Evolutionary conservation across 371 early-diverging fungal genomes (phyloP).

Genomic region (Apophysomyces ossiformis): DNA sequence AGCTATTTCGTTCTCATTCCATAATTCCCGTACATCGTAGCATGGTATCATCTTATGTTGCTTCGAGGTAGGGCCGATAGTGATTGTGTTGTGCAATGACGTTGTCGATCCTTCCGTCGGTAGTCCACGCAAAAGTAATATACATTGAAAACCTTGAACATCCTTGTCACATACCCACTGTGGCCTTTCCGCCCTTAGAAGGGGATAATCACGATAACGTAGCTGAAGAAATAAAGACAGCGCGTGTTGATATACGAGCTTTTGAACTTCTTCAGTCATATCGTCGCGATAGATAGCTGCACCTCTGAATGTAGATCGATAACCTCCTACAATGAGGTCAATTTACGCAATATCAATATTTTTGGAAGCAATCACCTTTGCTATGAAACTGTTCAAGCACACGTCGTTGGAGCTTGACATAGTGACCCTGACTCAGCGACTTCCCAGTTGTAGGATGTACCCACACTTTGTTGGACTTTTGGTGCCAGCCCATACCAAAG

Average conservation of each 20-base stretch:
- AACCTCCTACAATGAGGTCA: background rate
- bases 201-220: background rate
- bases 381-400: background rate
- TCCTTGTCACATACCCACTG: background rate
- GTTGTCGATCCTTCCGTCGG: background rate
- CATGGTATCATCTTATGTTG: constrained; percentile 5
- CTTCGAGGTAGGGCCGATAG: background rate
- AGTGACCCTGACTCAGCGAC: background rate
- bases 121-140: background rate
- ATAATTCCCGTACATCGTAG: constrained; percentile 11
- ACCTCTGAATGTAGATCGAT: background rate
- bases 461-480: background rate
- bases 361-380: background rate
- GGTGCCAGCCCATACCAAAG: constrained; percentile 3
- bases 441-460: background rate
- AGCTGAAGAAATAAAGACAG: background rate
- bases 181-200: background rate
- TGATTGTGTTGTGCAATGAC: background rate
- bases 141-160: constrained; percentile 5
- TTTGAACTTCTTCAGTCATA: constrained; percentile 2
- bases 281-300: background rate
- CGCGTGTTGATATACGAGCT: background rate
- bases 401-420: background rate
- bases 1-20: constrained; percentile 7
- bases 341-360: background rate